Conservation (phyloP, 2,329 filamentous ascomycete genomes). For the Sclerotinia minor region DNA sequence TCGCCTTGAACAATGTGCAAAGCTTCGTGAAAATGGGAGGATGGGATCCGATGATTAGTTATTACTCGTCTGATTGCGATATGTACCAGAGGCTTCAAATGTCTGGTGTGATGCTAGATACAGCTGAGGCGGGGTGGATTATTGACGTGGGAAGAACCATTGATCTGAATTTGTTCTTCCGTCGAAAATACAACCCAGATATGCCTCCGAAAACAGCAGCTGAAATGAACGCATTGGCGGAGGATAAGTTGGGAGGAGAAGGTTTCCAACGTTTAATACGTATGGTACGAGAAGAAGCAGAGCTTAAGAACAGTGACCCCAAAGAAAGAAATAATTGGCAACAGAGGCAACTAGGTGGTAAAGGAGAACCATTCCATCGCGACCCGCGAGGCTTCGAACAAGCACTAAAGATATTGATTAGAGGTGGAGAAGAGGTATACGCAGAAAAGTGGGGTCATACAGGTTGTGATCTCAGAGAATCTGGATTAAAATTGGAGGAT, state of each 20-base stretch:
- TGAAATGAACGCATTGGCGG: background rate
- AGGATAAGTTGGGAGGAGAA: slow-evolving; percentile 13
- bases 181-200: slow-evolving; percentile 5
- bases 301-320: slow-evolving; percentile 36
- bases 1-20: slow-evolving; percentile 49
- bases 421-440: slow-evolving; percentile 47
- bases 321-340: slow-evolving; percentile 54
- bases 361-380: slow-evolving; percentile 57
- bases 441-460: slow-evolving; percentile 50
- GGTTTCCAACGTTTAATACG: slow-evolving; percentile 41
- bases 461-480: slow-evolving; percentile 46
- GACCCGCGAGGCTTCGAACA: slow-evolving; percentile 48
- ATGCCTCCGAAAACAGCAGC: slow-evolving; percentile 28
- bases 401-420: slow-evolving; percentile 49
- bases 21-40: slow-evolving; percentile 48
- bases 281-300: slow-evolving; percentile 39
- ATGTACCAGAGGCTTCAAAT: slow-evolving; percentile 49
- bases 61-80: slow-evolving; percentile 58
- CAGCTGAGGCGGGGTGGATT: slow-evolving; percentile 47
- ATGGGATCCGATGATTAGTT: slow-evolving; percentile 58
- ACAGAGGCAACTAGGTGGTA: slow-evolving; percentile 50
- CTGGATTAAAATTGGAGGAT: slow-evolving; percentile 45
- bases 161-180: slow-evolving; percentile 23
- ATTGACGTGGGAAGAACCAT: slow-evolving; percentile 47
- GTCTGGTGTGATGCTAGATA: slow-evolving; percentile 46